Evolutionary conservation across 108 stramenopile species (phyloP).

Genomic region (Pseudonitzschia delicatissima): DNA sequence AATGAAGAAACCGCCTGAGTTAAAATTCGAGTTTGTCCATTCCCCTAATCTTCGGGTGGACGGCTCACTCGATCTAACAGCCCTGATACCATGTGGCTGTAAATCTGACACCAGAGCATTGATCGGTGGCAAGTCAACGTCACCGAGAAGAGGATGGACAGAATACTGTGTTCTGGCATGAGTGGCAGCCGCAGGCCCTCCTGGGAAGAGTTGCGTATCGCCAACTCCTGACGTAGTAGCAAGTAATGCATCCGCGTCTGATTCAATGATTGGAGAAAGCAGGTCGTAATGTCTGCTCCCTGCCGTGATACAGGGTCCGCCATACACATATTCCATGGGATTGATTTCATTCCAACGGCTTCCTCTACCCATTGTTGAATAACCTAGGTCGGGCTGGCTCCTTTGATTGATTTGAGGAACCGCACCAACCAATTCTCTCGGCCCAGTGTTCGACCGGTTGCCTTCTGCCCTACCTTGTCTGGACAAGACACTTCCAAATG

Average conservation of each 20-base stretch:
- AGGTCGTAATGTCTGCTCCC: constrained; percentile 60
- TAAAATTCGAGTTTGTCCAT: constrained; percentile 25
- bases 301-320: constrained; percentile 56
- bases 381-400: constrained; percentile 55
- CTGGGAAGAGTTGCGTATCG: constrained; percentile 67
- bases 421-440: constrained; percentile 13
- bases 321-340: constrained; percentile 77
- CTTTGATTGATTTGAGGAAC: constrained; percentile 56
- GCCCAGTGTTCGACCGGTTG: not conserved
- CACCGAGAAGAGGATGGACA: constrained; percentile 63
- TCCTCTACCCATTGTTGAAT: constrained; percentile 42
- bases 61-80: constrained; percentile 24
- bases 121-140: constrained; percentile 60
- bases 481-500: constrained; percentile 2
- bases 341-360: constrained; percentile 33
- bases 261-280: constrained; percentile 16
- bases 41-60: constrained; percentile 31
- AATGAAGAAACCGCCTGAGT: constrained; percentile 34
- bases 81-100: constrained; percentile 34
- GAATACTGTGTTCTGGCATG: constrained; percentile 43
- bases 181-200: constrained; percentile 66
- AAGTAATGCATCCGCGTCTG: constrained; percentile 15
- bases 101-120: constrained; percentile 62
- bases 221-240: constrained; percentile 36
- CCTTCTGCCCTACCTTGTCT: constrained; percentile 6